Base-by-base conservation (phyloP, 1,284 basidiomycete genomes). In the Boletus calvinii region DNA sequence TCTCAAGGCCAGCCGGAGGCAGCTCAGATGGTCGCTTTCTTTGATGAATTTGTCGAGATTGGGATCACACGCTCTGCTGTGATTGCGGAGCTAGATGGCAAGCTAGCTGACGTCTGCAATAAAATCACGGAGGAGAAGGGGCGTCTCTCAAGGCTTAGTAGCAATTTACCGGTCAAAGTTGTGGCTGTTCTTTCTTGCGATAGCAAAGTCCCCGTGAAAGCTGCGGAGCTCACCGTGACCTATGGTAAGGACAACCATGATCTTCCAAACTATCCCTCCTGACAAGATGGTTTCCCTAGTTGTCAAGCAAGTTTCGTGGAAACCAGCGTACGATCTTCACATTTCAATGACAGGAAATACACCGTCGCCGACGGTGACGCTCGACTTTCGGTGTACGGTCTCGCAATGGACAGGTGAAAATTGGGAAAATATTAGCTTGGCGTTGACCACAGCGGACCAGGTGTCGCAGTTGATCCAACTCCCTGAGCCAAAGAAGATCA, bases 1-100 rank as follows among this genome's bases (percentile, higher is more conserved):
- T 42, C 43, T 18, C 20, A 52, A 0, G 4, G 4, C 8, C 48
- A 47, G 8, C 22, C 46, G 1, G 54, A 58, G 22, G 52, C 58
- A 32, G 46, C 58, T 20, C 60, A 59, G 20, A 55, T 64, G 32
- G 36, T 56, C 5, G 35, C 50, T 1, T 56, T 63, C 37, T 64
- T 66, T 41, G 62, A 66, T 24, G 53, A 63, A 2, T 63, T 66
- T n/a, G 50, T 63, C 11, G 60, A 58, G 1, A 50, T 61, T 4
- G 62, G 64, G 3, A 12, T 52, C 22, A 24, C 45, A 3, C 54
- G 62, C 15, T 59, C 61, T 15, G 48, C 50, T 15, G 31, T n/a
- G 36, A 57, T 65, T 20, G 36, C 50, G 3, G 64, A 51, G 18
- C 51, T 66, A 10, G 62, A 63, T 10, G 10, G 2, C 15, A 50